Evolutionary conservation across 768 basidiomycete species (phyloP).

Genomic region (Basidioascus undulatus): DNA sequence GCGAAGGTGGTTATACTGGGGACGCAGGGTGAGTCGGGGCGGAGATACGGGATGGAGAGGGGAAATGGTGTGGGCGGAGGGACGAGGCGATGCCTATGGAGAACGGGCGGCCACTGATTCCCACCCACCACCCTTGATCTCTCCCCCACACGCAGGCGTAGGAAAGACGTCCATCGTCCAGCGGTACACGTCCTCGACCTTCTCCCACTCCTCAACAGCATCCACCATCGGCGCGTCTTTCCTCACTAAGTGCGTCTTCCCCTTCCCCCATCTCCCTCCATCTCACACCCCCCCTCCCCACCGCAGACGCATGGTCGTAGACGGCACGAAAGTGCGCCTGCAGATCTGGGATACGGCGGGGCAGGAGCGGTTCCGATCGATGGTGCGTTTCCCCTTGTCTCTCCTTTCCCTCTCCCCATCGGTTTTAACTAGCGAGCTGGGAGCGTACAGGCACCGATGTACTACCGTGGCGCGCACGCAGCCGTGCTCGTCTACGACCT

Average conservation of each 20-base stretch:
- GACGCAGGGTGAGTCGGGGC: constrained; percentile 29
- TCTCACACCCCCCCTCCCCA: too few relatives aligned
- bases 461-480: constrained; percentile 86
- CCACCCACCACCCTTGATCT: not conserved
- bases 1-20: constrained; percentile 92
- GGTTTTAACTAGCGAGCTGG: constrained; percentile 6
- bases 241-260: constrained; percentile 78
- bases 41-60: not conserved
- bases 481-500: constrained; percentile 88
- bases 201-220: constrained; percentile 64
- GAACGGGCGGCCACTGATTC: constrained; percentile 5
- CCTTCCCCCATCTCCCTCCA: too few relatives aligned
- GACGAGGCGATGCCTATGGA: not conserved
- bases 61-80: not conserved
- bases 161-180: constrained; percentile 80
- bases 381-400: not conserved
- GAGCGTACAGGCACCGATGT: constrained; percentile 57
- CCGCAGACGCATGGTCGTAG: too few relatives aligned
- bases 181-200: constrained; percentile 73
- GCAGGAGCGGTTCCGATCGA: constrained; percentile 83
- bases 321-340: constrained; percentile 53
- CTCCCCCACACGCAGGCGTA: constrained; percentile 30
- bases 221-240: constrained; percentile 85
- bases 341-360: constrained; percentile 63
- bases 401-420: constrained; percentile 1